Percentiles rank a stretch among this genome's conserved stretches.
Evolutionary conservation across 495 filamentous ascomycete species (phyloP).

Genomic region (Tuber indicum): DNA sequence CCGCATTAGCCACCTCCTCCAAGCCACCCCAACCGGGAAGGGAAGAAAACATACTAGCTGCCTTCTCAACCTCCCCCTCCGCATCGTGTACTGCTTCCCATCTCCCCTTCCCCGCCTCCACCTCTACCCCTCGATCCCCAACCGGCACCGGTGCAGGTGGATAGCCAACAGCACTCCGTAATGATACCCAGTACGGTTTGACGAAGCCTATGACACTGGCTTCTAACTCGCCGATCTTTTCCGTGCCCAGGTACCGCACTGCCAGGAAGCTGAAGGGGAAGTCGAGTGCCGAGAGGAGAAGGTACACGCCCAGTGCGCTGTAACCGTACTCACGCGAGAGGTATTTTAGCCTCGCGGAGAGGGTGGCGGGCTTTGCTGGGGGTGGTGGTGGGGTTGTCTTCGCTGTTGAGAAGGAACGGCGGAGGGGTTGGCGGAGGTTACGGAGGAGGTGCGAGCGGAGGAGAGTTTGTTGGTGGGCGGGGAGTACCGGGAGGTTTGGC

Average conservation of each 20-base stretch:
- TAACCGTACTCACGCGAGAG: slow-evolving; percentile 93
- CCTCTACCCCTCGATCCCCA: slow-evolving; percentile 43
- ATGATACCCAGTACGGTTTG: slow-evolving; percentile 33
- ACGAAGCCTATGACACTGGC: slow-evolving; percentile 37
- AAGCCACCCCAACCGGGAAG: slow-evolving; percentile 31
- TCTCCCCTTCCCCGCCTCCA: slow-evolving; percentile 44
- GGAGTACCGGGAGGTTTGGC: not conserved
- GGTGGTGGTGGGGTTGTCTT: not conserved
- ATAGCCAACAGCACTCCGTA: slow-evolving; percentile 30
- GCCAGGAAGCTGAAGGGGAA: slow-evolving; percentile 92
- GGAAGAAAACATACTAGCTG: slow-evolving; percentile 51
- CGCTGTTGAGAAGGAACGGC: slow-evolving; percentile 9
- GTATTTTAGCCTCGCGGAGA: slow-evolving; percentile 66
- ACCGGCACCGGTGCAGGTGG: slow-evolving; percentile 7
- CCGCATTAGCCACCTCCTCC: slow-evolving; percentile 15
- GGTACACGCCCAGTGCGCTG: slow-evolving; percentile 86
- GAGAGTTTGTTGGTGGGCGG: slow-evolving; percentile 5
- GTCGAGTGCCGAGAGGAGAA: slow-evolving; percentile 73
- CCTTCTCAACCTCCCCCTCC: slow-evolving; percentile 46
- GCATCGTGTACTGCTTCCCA: slow-evolving; percentile 51
- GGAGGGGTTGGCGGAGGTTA: slow-evolving; percentile 2
- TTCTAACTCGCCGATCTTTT: slow-evolving; percentile 62
- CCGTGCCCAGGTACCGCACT: slow-evolving; percentile 73
- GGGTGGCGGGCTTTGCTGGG: slow-evolving; percentile 43
- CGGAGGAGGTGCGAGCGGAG: slow-evolving; percentile 15